A percentile compares a stretch with the other conserved stretches of the same genome.
Conservation (phyloP, 2,329 filamentous ascomycete genomes). For the Coccinonectria pachysandricola region DNA sequence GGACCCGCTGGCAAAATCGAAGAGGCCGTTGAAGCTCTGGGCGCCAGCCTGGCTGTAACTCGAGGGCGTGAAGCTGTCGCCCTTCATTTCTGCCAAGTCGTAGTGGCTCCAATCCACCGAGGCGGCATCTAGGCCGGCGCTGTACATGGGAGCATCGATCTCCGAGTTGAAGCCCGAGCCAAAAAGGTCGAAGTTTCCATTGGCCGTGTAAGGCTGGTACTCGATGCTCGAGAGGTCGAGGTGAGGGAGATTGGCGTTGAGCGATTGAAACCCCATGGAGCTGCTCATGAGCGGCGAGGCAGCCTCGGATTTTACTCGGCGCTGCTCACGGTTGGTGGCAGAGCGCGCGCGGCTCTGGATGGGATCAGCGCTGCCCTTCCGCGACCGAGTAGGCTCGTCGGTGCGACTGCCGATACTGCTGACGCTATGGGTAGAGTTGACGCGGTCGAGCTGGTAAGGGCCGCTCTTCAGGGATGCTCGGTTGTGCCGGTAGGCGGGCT, state of each 20-base stretch:
- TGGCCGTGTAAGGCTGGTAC: constrained; percentile 38
- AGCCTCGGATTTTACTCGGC: constrained; percentile 50
- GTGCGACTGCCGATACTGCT: constrained; percentile 36
- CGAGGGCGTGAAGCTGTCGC: constrained; percentile 40
- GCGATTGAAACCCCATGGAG: constrained; percentile 38
- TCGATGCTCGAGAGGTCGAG: constrained; percentile 49
- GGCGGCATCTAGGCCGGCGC: constrained; percentile 48
- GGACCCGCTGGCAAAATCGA: constrained; percentile 41
- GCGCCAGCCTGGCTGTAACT: constrained; percentile 44
- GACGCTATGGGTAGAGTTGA: constrained; percentile 46
- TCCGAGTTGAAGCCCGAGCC: constrained; percentile 36
- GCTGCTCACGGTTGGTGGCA: constrained; percentile 34
- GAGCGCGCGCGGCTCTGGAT: constrained; percentile 25
- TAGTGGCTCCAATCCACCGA: constrained; percentile 38
- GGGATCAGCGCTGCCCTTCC: constrained; percentile 26
- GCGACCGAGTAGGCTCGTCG: constrained; percentile 30
- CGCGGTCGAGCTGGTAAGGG: constrained; percentile 50
- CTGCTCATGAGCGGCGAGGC: constrained; percentile 46
- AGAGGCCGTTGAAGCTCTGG: constrained; percentile 39
- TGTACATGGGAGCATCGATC: constrained; percentile 49
- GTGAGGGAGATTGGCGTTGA: constrained; percentile 43
- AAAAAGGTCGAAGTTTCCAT: constrained; percentile 42
- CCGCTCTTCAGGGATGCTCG: constrained; percentile 51
- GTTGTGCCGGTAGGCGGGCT: constrained; percentile 49
- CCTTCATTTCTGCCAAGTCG: constrained; percentile 34